A percentile compares a stretch with the other conserved stretches of the same genome.
Evolutionary conservation across 1,284 basidiomycete genomes (phyloP).

Genomic region (Cutaneotrichosporon sp.): DNA sequence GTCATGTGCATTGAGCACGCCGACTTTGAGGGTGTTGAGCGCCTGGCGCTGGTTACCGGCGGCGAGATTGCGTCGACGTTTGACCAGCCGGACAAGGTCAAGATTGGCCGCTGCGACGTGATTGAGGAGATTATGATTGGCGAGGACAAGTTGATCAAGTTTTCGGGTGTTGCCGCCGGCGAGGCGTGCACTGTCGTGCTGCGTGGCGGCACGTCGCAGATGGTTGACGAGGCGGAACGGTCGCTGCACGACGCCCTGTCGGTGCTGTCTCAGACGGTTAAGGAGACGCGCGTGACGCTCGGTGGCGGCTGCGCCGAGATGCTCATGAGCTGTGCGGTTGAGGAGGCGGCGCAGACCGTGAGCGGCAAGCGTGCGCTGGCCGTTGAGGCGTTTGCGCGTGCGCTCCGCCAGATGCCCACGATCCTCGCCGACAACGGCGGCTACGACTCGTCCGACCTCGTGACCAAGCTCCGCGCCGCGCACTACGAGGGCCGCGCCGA

Average conservation of each 20-base stretch:
- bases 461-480: constrained; percentile 81
- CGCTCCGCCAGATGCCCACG: constrained; percentile 81
- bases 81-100: constrained; percentile 86
- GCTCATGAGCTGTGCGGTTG: constrained; percentile 92
- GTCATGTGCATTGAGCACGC: constrained; percentile 98
- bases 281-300: constrained; percentile 88
- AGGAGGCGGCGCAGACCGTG: constrained; percentile 76
- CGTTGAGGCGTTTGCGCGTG: constrained; percentile 82
- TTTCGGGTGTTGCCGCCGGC: constrained; percentile 95
- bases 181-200: constrained; percentile 99
- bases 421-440: constrained; percentile 98
- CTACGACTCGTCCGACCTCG: constrained; percentile 92
- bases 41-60: constrained; percentile 90
- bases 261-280: constrained; percentile 94
- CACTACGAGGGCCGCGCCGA: constrained; percentile 85
- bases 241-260: constrained; percentile 96
- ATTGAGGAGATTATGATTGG: constrained; percentile 99
- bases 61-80: constrained; percentile 98
- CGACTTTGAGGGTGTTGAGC: constrained; percentile 98
- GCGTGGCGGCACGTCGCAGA: constrained; percentile 92
- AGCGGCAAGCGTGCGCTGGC: constrained; percentile 96
- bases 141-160: constrained; percentile 99
- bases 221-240: constrained; percentile 98
- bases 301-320: constrained; percentile 98
- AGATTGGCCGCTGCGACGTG: constrained; percentile 85